Percentiles rank a stretch among this genome's conserved stretches.
Evolutionary conservation across 2,329 filamentous ascomycete genomes (phyloP).

Genomic region (Parastagonospora nodorum): DNA sequence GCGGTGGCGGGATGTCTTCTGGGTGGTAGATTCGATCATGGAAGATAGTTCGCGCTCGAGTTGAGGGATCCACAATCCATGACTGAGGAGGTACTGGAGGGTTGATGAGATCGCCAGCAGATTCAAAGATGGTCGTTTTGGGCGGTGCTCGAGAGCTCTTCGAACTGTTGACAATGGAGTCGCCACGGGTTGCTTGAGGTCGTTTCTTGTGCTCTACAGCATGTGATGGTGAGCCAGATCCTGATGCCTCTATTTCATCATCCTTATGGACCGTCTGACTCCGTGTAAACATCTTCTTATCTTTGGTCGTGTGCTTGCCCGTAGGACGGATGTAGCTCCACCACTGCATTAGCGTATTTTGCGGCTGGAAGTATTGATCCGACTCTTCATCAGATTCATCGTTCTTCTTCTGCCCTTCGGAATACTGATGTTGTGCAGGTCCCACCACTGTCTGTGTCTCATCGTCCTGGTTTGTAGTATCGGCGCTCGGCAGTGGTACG

Average conservation of each 20-base stretch:
- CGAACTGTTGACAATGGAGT: conserved; percentile 55
- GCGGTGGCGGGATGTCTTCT: conserved; percentile 85
- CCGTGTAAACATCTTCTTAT: conserved; percentile 59
- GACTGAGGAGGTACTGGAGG: conserved; percentile 82
- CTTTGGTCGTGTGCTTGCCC: conserved; percentile 70
- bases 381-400: conserved; percentile 20
- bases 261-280: conserved; percentile 39
- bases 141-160: conserved; percentile 71
- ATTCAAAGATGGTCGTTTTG: conserved; percentile 91
- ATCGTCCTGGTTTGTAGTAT: conserved; percentile 72
- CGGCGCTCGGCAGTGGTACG: conserved; percentile 72
- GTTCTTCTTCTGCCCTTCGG: conserved; percentile 33
- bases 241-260: conserved; percentile 18
- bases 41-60: conserved; percentile 87
- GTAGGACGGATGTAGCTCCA: conserved; percentile 74
- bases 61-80: conserved; percentile 82
- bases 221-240: conserved; percentile 19
- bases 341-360: conserved; percentile 57
- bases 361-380: conserved; percentile 35
- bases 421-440: conserved; percentile 38
- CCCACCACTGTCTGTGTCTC: conserved; percentile 49
- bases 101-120: conserved; percentile 88
- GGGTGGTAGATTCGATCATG: conserved; percentile 96
- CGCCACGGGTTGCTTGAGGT: conserved; percentile 54
- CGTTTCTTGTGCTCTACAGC: conserved; percentile 38